phyloP scores from a whole-genome alignment of 805 yeast species.

The Cyberlindnera sargentensis region DNA sequence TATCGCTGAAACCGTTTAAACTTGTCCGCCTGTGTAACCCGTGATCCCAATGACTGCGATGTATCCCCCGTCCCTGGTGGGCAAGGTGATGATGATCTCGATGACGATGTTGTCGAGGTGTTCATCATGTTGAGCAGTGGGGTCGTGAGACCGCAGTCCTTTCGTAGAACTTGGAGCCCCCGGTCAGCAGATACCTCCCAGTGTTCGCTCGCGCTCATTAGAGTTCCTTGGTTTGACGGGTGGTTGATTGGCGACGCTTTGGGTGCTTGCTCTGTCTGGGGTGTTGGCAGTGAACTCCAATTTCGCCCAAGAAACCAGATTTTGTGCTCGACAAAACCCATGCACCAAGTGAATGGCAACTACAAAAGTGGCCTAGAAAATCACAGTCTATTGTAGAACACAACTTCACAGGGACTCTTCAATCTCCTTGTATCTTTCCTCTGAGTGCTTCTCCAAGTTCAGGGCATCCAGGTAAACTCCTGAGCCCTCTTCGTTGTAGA shows the following conservation, averaged over 20 bases:
- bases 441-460: constrained; percentile 64
- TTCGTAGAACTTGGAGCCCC: no score
- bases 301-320: not conserved
- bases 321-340: not conserved
- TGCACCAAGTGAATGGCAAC: not conserved
- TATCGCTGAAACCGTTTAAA: constrained; percentile 10
- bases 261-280: no score
- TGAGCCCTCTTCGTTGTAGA: constrained; percentile 88
- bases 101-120: not conserved
- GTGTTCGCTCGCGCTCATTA: no score
- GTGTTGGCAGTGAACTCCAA: not conserved
- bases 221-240: no score
- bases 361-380: not conserved
- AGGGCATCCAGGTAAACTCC: constrained; percentile 77
- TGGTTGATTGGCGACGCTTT: no score
- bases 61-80: not conserved
- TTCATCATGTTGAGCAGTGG: not conserved
- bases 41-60: not conserved
- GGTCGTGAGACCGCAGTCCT: constrained; percentile 5
- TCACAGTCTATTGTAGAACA: not conserved
- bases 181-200: no score
- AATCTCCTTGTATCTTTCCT: constrained; percentile 35
- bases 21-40: constrained; percentile 11
- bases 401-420: constrained; percentile 4
- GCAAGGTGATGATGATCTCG: not conserved